Evolutionary conservation across 2,329 filamentous ascomycete species (phyloP), one percentile per base, ranked within the genome.

Genomic region (Neurospora crassa): DNA sequence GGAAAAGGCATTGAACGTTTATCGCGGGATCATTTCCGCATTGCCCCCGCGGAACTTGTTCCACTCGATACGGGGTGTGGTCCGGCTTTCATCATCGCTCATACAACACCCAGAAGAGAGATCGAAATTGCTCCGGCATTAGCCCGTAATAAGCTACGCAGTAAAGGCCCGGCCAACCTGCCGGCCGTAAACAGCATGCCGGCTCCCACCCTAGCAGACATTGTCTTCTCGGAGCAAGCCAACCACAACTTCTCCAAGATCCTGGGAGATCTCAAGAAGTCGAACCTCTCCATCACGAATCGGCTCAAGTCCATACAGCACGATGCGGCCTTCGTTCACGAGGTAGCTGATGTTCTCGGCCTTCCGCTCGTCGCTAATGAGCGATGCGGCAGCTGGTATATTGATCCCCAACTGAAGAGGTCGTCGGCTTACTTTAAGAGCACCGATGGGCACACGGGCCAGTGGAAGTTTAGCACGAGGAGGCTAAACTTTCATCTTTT

Each of bases 311-410:
- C 93, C 40, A 95, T 98, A 79, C 83, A 85, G 72, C 82, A 86
- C 40, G 96, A 98, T 80, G 90, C 93, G 10, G 79, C 80, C 1
- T 98, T 97, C 79, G 92, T 96, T 29, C 80, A 83, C 34, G 79
- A 83, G 8, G 90, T 93, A 0, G 86, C 88, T 1, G 79, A 80
- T 1, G 83, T 85, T 0, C 88, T 85, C 71, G 76, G 71, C 29
- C 83, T 95, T 1, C 93, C 94, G 0, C 83, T 98, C 1, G 84
- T 98, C 16, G 94, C 95, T 40, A 99, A 99, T 78, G 94, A 98
- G 83, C 88, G 96, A 72, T 98, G 96, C 79, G 96, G 96, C 0
- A 95, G 92, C 81, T 99, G 96, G 96, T 98, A 98, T 79, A 91
- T 98, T 37, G 82, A 84, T 42, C 90, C 90, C 0, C 80, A 80